phyloP scores from a whole-genome alignment of 1,139 yeast species.

The Taphrina flavorubra region DNA sequence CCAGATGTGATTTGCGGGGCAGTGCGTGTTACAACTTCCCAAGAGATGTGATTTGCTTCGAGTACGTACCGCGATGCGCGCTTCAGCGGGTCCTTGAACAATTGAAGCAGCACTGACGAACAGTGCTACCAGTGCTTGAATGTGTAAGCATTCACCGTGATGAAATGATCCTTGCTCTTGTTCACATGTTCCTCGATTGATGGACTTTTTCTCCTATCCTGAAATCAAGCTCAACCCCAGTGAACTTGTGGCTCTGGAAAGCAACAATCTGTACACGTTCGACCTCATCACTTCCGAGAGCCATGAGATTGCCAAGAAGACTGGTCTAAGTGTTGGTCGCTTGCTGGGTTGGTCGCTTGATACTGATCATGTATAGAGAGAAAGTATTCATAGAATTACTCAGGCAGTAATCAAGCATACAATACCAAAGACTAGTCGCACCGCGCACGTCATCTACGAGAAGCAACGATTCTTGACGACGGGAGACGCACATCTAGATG shows the following conservation, averaged over 20 bases:
- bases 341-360: not conserved
- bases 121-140: too few relatives aligned
- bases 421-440: not conserved
- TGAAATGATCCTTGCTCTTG: not conserved
- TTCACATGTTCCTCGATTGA: not conserved
- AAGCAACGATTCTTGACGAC: slow-evolving; percentile 49
- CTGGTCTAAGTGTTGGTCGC: not conserved
- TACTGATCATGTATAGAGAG: not conserved
- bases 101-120: too few relatives aligned
- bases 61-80: too few relatives aligned
- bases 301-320: slow-evolving; percentile 20
- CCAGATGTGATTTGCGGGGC: too few relatives aligned
- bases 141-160: too few relatives aligned
- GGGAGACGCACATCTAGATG: slow-evolving; percentile 66
- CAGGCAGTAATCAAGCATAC: not conserved
- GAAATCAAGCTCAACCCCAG: slow-evolving; percentile 16
- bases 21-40: too few relatives aligned
- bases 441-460: slow-evolving; percentile 7
- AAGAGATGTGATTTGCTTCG: too few relatives aligned
- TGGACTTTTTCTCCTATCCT: slow-evolving; percentile 21
- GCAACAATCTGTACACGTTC: slow-evolving; percentile 12
- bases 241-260: slow-evolving; percentile 25
- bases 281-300: slow-evolving; percentile 23
- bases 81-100: too few relatives aligned
- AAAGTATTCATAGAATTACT: slow-evolving; percentile 13